Evolutionary conservation across 345 rosid species (phyloP).

Genomic region (Eucalyptus caleyi): DNA sequence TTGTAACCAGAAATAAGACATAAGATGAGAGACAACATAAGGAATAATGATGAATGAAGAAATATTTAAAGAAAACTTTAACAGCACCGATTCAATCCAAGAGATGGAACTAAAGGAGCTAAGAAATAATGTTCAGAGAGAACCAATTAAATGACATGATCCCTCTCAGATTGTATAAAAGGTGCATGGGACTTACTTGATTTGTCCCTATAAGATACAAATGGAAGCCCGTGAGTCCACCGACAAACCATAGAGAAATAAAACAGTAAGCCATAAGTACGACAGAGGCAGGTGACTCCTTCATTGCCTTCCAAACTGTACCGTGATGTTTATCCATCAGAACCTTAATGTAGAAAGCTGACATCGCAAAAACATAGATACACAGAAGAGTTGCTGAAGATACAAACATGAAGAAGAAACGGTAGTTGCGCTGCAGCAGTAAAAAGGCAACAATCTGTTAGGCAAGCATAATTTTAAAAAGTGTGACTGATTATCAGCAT

Average conservation of each 20-base stretch:
- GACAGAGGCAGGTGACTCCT: constrained; percentile 80
- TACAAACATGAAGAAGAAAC: constrained; percentile 93
- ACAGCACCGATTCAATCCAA: not conserved
- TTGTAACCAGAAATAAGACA: not conserved
- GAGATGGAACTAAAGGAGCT: not conserved
- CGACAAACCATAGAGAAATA: constrained; percentile 87
- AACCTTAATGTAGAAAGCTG: constrained; percentile 72
- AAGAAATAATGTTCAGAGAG: not conserved
- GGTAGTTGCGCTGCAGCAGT: constrained; percentile 85
- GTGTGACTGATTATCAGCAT: not conserved
- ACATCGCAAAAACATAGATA: constrained; percentile 78
- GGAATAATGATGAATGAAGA: not conserved
- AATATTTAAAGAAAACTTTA: not conserved
- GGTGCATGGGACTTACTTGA: constrained; percentile 43
- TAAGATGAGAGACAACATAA: not conserved
- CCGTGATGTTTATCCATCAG: constrained; percentile 58
- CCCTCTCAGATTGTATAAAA: not conserved
- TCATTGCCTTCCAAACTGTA: constrained; percentile 85
- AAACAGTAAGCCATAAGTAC: constrained; percentile 77
- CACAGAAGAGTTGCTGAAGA: constrained; percentile 84
- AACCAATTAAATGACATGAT: not conserved
- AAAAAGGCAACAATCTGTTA: not conserved
- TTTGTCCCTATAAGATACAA: constrained; percentile 80
- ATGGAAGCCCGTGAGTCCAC: constrained; percentile 94
- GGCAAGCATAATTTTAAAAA: not conserved